Evolutionary conservation across 345 rosid genomes (phyloP).

Genomic region (Odontarrhena argentea): DNA sequence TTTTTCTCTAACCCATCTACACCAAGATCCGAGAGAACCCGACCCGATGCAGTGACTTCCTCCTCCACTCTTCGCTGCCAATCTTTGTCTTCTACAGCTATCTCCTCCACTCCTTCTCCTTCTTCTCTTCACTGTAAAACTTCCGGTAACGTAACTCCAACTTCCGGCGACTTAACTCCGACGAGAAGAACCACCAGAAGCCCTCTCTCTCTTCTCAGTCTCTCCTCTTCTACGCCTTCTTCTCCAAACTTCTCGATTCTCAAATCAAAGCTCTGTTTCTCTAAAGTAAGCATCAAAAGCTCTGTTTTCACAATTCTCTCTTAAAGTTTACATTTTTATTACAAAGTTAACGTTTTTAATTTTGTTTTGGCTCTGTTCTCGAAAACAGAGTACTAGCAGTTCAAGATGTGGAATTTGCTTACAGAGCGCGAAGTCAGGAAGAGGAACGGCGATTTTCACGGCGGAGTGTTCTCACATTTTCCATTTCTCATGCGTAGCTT

Average conservation of each 20-base stretch:
- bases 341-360: no score
- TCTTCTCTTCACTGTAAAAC: slow-evolving; percentile 57
- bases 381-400: slow-evolving; percentile 40
- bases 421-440: slow-evolving; percentile 65
- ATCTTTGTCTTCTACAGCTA: slow-evolving; percentile 41
- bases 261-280: slow-evolving; percentile 64
- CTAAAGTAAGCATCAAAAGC: slow-evolving; percentile 49
- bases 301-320: neutral
- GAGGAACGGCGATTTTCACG: slow-evolving; percentile 82
- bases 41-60: slow-evolving; percentile 42
- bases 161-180: slow-evolving; percentile 22
- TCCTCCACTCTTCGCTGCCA: slow-evolving; percentile 56
- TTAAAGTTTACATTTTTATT: no score
- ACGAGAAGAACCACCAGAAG: slow-evolving; percentile 38
- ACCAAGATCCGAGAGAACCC: slow-evolving; percentile 55
- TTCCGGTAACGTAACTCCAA: slow-evolving; percentile 34
- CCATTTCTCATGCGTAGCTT: slow-evolving; percentile 73
- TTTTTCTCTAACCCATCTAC: slow-evolving; percentile 88
- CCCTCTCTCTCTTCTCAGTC: slow-evolving; percentile 47
- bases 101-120: slow-evolving; percentile 39
- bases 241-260: slow-evolving; percentile 79
- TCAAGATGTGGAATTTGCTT: slow-evolving; percentile 72
- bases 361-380: no score
- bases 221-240: slow-evolving; percentile 52
- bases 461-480: slow-evolving; percentile 85